Conservation (phyloP, 1,284 basidiomycete species). For the Moesziomyces parantarcticus region DNA sequence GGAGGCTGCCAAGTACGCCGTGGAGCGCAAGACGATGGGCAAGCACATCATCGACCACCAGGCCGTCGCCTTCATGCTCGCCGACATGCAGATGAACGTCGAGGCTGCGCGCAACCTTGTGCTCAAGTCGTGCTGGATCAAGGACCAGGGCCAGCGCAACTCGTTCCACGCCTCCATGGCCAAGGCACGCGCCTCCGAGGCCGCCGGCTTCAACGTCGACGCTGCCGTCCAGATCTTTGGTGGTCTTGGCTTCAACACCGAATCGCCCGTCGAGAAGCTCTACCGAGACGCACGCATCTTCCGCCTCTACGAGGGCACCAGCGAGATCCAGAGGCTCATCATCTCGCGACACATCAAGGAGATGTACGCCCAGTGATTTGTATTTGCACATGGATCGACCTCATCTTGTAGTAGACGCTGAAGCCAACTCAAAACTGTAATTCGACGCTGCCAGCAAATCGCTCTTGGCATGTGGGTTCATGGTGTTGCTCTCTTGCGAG, state of each 20-base stretch:
- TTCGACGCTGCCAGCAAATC: not conserved
- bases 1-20: conserved; percentile 72
- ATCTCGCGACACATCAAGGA: conserved; percentile 64
- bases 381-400: conserved; percentile 1
- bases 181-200: conserved; percentile 70
- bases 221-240: conserved; percentile 70
- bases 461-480: too few species aligned
- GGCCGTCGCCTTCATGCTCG: conserved; percentile 72
- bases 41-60: conserved; percentile 73
- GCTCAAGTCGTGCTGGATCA: conserved; percentile 71
- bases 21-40: conserved; percentile 73
- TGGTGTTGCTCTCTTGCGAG: too few species aligned
- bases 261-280: conserved; percentile 73
- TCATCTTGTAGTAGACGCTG: not conserved
- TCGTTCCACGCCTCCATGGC: conserved; percentile 73
- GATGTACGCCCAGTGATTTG: conserved; percentile 48
- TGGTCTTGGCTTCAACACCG: conserved; percentile 72
- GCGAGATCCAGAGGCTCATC: conserved; percentile 65
- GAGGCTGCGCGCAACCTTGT: conserved; percentile 71
- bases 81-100: conserved; percentile 73
- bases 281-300: conserved; percentile 68
- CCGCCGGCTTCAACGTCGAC: conserved; percentile 58
- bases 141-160: conserved; percentile 71
- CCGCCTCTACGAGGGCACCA: conserved; percentile 65
- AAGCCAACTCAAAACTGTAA: not conserved